Conservation (phyloP, 192 early-diverging fungal species). For the Funneliformis geosporum region DNA sequence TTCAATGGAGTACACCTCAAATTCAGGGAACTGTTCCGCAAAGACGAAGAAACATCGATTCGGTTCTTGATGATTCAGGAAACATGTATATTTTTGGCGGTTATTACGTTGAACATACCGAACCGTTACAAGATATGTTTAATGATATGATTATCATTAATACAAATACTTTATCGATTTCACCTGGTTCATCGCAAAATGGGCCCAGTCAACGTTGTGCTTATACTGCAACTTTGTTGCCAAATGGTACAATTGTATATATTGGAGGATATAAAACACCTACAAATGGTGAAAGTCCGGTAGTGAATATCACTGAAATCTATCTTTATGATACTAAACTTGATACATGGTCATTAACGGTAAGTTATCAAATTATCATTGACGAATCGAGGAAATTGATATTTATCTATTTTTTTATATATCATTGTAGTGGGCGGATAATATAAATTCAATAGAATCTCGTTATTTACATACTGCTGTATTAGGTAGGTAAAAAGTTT, state of each 20-base stretch:
- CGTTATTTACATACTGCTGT: not conserved
- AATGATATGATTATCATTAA: constrained; percentile 1
- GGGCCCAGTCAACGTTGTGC: not conserved
- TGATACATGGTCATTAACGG: not conserved
- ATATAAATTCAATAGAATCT: not conserved
- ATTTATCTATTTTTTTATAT: no score
- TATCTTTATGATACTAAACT: not conserved
- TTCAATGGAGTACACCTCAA: not conserved
- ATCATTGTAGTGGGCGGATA: not conserved
- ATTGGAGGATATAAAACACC: not conserved
- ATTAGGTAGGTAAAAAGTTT: not conserved
- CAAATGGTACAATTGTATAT: not conserved
- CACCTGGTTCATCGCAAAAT: not conserved
- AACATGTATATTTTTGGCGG: not conserved
- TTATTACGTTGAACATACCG: not conserved
- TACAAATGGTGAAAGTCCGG: not conserved
- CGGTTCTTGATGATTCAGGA: not conserved
- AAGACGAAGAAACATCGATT: not conserved
- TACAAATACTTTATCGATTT: not conserved
- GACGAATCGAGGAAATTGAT: no score
- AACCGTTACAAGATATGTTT: not conserved
- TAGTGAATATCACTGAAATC: not conserved
- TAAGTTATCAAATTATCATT: not conserved
- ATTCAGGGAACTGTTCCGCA: not conserved
- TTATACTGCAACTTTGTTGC: not conserved